Conservation (phyloP, 108 stramenopile genomes). For the Skeletonema costatum region DNA sequence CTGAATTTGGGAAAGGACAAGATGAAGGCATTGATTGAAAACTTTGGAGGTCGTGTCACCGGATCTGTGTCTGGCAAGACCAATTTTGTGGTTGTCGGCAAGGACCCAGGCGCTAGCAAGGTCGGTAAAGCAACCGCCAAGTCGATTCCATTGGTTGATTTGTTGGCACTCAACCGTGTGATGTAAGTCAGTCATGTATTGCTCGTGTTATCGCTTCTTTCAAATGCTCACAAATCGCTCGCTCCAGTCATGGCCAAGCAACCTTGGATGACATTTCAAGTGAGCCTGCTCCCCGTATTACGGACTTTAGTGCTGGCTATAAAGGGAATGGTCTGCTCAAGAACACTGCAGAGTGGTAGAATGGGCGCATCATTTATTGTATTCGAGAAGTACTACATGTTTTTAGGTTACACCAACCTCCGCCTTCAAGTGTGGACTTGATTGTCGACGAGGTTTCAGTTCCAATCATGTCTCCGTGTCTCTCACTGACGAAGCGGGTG, state of each 20-base stretch:
- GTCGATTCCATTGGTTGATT: conserved; percentile 28
- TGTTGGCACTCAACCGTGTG: conserved; percentile 22
- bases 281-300: conserved; percentile 39
- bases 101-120: conserved; percentile 60
- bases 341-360: neutral
- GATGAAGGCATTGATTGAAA: conserved; percentile 49
- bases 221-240: neutral
- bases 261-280: conserved; percentile 16
- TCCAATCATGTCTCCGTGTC: neutral
- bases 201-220: neutral
- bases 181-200: neutral
- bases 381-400: neutral
- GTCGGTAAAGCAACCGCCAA: conserved; percentile 42
- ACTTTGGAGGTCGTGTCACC: conserved; percentile 45
- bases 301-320: conserved; percentile 39
- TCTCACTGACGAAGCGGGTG: neutral
- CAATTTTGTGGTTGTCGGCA: conserved; percentile 58
- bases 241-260: conserved; percentile 9
- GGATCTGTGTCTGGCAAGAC: conserved; percentile 39
- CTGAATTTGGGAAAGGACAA: conserved; percentile 54
- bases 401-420: neutral
- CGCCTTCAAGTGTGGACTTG: neutral
- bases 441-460: neutral
- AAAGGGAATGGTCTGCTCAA: neutral
- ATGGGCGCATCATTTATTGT: neutral